These are phyloP conservation scores for Colletotrichum sp. DNA, from an alignment of 2,329 filamentous ascomycete species.

Conservation along the genomic window DNA sequence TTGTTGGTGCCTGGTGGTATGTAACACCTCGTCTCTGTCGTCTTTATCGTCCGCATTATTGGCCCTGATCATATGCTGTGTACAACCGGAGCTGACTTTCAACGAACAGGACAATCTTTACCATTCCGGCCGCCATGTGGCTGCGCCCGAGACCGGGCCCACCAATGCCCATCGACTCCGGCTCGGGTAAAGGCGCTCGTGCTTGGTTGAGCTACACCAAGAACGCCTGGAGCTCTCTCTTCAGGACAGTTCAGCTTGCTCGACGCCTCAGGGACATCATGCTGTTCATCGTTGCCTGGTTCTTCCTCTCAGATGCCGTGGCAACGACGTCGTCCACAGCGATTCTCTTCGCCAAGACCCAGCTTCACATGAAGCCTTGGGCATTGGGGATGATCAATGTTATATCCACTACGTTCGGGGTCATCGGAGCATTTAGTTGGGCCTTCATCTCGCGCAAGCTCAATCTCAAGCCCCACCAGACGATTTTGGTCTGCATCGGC, in stretches of 20 bases:
- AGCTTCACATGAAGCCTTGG: constrained; percentile 87
- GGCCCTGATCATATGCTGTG: neutral
- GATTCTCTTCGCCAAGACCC: constrained; percentile 93
- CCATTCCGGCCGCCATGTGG: constrained; percentile 86
- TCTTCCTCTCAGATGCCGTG: constrained; percentile 90
- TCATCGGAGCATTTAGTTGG: constrained; percentile 91
- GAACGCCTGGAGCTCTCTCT: constrained; percentile 88
- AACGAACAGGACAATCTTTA: constrained; percentile 64
- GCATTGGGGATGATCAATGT: constrained; percentile 92
- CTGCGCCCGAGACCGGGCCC: constrained; percentile 88
- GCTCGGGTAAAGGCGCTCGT: constrained; percentile 40
- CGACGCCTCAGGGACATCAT: constrained; percentile 74
- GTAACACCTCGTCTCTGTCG: neutral
- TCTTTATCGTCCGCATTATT: neutral
- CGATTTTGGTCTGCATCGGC: constrained; percentile 88
- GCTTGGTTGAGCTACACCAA: constrained; percentile 74
- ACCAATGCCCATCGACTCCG: constrained; percentile 59
- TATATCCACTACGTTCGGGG: constrained; percentile 83
- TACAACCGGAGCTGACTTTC: neutral
- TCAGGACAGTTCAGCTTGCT: constrained; percentile 78
- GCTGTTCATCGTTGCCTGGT: constrained; percentile 88
- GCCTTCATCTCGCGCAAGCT: constrained; percentile 75
- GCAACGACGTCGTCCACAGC: constrained; percentile 95
- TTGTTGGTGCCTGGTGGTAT: constrained; percentile 88
- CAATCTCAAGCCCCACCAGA: constrained; percentile 78